Conservation (phyloP, 2,329 filamentous ascomycete genomes). For the Arachnopeziza araneosa region DNA sequence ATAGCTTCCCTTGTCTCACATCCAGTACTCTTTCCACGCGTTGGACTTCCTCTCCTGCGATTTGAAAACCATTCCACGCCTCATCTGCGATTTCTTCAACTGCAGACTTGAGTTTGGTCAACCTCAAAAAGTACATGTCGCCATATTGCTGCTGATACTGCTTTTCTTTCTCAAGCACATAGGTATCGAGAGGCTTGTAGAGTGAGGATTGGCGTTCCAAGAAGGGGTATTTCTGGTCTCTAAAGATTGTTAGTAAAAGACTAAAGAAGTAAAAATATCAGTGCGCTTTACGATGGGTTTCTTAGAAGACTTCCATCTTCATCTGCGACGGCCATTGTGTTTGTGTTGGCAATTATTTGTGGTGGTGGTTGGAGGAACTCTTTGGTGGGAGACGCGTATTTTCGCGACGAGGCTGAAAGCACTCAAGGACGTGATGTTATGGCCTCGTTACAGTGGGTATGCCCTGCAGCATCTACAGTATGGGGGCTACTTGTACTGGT, state of each 20-base stretch:
- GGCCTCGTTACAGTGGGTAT: too few species aligned
- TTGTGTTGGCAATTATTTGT: background rate
- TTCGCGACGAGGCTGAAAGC: background rate
- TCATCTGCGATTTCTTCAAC: constrained; percentile 69
- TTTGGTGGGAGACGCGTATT: background rate
- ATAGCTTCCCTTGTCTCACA: constrained; percentile 89
- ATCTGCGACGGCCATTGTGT: constrained; percentile 20
- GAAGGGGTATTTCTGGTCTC: constrained; percentile 21
- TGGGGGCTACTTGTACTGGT: too few species aligned
- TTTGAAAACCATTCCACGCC: constrained; percentile 72
- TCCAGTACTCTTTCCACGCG: constrained; percentile 86
- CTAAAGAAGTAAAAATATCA: constrained; percentile 1
- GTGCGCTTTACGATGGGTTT: constrained; percentile 42
- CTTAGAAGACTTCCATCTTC: constrained; percentile 38
- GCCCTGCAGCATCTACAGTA: too few species aligned
- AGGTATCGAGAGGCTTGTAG: constrained; percentile 74
- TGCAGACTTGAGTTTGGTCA: constrained; percentile 79
- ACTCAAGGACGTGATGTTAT: background rate
- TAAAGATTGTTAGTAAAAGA: constrained; percentile 8
- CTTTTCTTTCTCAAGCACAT: constrained; percentile 61
- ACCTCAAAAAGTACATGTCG: constrained; percentile 93
- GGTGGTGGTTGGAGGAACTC: background rate
- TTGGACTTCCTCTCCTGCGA: constrained; percentile 69
- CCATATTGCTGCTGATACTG: constrained; percentile 94
- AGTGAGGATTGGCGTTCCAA: constrained; percentile 50